phyloP scores from a whole-genome alignment of 129 eudicot species.

The Saussurea involucrata region DNA sequence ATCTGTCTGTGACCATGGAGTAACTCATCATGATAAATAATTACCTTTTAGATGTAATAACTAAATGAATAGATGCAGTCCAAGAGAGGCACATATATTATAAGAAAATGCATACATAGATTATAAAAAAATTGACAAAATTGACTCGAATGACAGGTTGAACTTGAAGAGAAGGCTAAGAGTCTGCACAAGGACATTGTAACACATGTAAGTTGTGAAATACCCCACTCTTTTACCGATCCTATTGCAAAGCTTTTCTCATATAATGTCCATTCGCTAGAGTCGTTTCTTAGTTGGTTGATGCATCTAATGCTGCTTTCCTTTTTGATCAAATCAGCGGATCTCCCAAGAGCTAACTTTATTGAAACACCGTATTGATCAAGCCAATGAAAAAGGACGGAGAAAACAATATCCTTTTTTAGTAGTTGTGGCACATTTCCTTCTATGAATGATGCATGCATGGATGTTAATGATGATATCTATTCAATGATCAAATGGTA shows the following conservation, averaged over 20 bases:
- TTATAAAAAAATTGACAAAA: neutral
- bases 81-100: neutral
- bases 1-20: neutral
- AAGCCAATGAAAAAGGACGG: slow-evolving; percentile 87
- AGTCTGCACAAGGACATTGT: slow-evolving; percentile 60
- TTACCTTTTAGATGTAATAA: neutral
- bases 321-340: slow-evolving; percentile 35
- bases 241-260: too few species aligned
- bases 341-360: slow-evolving; percentile 48
- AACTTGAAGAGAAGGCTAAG: slow-evolving; percentile 65
- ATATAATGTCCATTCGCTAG: neutral
- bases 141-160: slow-evolving; percentile 47
- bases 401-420: slow-evolving; percentile 74
- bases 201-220: slow-evolving; percentile 42
- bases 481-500: neutral
- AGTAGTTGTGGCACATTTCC: neutral
- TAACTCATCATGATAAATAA: neutral
- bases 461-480: neutral
- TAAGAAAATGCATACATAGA: neutral
- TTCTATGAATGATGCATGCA: neutral
- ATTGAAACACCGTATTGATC: slow-evolving; percentile 54
- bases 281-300: neutral
- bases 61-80: neutral
- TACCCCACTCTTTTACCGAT: neutral
- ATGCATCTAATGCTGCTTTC: slow-evolving; percentile 1